Conservation (phyloP, 108 stramenopile species). For the Schizochytrium sp. region DNA sequence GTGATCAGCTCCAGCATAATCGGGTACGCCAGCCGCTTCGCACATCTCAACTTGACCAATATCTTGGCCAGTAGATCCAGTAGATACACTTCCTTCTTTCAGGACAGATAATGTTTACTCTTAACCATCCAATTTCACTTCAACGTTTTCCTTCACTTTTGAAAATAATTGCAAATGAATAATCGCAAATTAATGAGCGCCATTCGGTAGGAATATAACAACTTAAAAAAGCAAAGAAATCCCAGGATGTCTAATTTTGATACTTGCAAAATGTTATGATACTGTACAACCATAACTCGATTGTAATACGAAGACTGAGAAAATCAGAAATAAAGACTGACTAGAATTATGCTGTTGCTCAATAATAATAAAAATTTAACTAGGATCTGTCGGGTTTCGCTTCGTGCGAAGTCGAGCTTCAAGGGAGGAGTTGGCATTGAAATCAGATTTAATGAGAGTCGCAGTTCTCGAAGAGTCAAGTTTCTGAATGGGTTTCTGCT, state of each 20-base stretch:
- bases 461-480: not conserved
- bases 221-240: no score
- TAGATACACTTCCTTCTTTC: no score
- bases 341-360: not conserved
- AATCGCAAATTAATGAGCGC: no score
- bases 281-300: no score
- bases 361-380: not conserved
- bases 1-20: constrained; percentile 3
- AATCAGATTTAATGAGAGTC: not conserved
- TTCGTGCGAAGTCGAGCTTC: not conserved
- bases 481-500: not conserved
- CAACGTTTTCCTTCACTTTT: no score
- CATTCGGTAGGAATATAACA: no score
- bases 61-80: not conserved
- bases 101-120: no score
- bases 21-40: not conserved
- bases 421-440: not conserved
- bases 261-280: no score
- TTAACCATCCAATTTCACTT: no score
- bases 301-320: no score
- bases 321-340: not conserved
- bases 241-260: no score
- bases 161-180: no score
- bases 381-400: not conserved
- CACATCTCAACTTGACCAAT: not conserved